These are phyloP conservation scores for Colletotrichum navitas DNA, from an alignment of 2,329 filamentous ascomycete genomes.

Conservation along the genomic window DNA sequence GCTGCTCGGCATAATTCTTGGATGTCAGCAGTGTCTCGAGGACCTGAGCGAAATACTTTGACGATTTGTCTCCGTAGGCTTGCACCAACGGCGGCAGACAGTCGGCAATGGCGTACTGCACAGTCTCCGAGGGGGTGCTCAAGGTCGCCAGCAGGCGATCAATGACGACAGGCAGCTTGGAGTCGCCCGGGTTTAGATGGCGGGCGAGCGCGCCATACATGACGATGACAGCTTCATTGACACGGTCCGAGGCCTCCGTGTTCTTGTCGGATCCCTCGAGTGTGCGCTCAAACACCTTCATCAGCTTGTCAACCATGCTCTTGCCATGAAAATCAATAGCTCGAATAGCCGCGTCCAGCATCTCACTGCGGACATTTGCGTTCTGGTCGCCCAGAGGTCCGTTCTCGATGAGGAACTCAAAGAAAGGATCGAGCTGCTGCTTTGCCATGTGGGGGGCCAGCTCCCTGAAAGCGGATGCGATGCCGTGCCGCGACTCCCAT, in stretches of 20 bases:
- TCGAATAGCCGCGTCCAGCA: constrained; percentile 89
- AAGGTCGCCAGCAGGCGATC: constrained; percentile 87
- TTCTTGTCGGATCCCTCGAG: constrained; percentile 88
- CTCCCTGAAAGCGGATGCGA: constrained; percentile 88
- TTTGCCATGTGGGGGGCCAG: constrained; percentile 78
- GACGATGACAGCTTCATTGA: constrained; percentile 97
- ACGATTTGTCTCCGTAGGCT: constrained; percentile 81
- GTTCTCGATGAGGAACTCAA: constrained; percentile 86
- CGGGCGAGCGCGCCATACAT: constrained; percentile 94
- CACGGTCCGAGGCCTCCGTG: constrained; percentile 84
- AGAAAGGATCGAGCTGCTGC: constrained; percentile 79
- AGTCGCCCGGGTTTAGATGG: constrained; percentile 87
- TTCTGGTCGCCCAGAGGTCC: constrained; percentile 90
- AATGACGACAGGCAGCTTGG: constrained; percentile 88
- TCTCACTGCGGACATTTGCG: constrained; percentile 82
- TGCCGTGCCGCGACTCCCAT: constrained; percentile 92
- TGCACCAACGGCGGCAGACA: constrained; percentile 93
- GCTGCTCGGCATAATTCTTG: constrained; percentile 92
- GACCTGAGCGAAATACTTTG: constrained; percentile 84
- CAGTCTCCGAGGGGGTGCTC: constrained; percentile 94
- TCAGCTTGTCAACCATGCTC: constrained; percentile 85
- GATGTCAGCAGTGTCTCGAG: constrained; percentile 85
- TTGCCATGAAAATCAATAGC: constrained; percentile 87
- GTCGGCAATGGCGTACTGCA: constrained; percentile 95
- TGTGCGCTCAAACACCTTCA: constrained; percentile 90